A percentile compares a stretch with the other conserved stretches of the same genome.
These are phyloP conservation scores for Herpetomonas tarakana DNA, from an alignment of 208 protist species.

Conservation along the genomic window DNA sequence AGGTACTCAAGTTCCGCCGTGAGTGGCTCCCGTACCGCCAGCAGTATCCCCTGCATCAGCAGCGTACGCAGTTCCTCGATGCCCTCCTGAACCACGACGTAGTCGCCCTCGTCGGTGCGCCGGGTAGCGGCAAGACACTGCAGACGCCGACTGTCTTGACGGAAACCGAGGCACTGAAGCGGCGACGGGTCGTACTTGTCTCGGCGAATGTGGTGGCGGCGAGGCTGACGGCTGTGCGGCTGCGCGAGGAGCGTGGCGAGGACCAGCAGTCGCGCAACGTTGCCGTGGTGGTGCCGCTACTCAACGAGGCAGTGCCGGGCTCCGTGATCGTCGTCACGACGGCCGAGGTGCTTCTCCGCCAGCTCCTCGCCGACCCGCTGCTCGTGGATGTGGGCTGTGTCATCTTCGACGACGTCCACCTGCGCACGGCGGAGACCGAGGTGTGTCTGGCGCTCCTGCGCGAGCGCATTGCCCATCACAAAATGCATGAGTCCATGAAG, in stretches of 20 bases:
- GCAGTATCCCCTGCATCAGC: conserved; percentile 72
- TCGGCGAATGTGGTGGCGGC: conserved; percentile 57
- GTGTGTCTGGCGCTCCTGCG: conserved; percentile 70
- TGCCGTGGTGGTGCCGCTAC: conserved; percentile 31
- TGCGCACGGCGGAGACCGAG: conserved; percentile 66
- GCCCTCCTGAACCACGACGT: conserved; percentile 56
- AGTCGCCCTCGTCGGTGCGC: conserved; percentile 53
- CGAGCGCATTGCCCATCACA: conserved; percentile 24
- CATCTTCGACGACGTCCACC: conserved; percentile 80
- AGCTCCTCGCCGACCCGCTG: conserved; percentile 80
- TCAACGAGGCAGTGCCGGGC: conserved; percentile 43
- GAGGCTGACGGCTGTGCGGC: conserved; percentile 46
- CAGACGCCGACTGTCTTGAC: conserved; percentile 77
- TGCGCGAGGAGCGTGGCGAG: conserved; percentile 88
- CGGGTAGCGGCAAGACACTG: conserved; percentile 62
- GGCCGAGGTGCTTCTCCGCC: conserved; percentile 73
- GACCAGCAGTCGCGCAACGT: conserved; percentile 39
- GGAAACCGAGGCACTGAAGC: conserved; percentile 86
- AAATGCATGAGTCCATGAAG: conserved; percentile 1
- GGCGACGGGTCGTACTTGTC: conserved; percentile 65
- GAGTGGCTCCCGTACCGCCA: conserved; percentile 88
- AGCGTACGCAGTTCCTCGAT: conserved; percentile 64
- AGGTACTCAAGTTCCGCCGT: conserved; percentile 62
- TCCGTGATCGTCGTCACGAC: conserved; percentile 76
- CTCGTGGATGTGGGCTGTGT: conserved; percentile 70